Conservation (phyloP, 768 basidiomycete genomes). For the Strobilomyces echinocephalus region DNA sequence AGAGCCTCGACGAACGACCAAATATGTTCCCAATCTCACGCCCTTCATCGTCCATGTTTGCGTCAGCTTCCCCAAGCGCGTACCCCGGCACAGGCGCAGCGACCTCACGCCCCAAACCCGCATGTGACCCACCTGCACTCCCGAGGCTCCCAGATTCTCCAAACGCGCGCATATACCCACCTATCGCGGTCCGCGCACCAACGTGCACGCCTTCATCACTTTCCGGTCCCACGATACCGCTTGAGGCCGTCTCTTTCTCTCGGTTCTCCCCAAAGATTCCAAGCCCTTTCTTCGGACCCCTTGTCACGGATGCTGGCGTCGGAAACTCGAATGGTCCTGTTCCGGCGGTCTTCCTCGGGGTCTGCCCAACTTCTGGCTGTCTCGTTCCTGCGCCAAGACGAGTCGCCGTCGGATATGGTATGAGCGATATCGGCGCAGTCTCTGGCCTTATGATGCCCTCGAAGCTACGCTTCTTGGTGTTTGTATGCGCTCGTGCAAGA, state of each 20-base stretch:
- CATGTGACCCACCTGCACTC: neutral
- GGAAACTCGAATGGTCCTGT: slow-evolving; percentile 10
- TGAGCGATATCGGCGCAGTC: slow-evolving; percentile 21
- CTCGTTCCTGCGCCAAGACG: slow-evolving; percentile 4
- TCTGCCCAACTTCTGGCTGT: slow-evolving; percentile 11
- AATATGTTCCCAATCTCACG: slow-evolving; percentile 3
- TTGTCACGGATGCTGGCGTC: slow-evolving; percentile 19
- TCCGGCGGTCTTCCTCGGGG: slow-evolving; percentile 14
- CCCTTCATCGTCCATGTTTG: neutral
- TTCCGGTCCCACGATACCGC: neutral
- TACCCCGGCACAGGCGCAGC: slow-evolving; percentile 18
- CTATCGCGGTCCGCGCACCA: neutral
- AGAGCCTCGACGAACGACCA: slow-evolving; percentile 4
- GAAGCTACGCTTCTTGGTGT: slow-evolving; percentile 17
- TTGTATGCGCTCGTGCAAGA: slow-evolving; percentile 2
- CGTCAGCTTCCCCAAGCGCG: slow-evolving; percentile 3
- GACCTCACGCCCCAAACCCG: slow-evolving; percentile 9
- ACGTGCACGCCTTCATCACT: neutral
- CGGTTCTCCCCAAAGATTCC: neutral
- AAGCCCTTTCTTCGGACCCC: slow-evolving; percentile 10
- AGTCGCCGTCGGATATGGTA: slow-evolving; percentile 15
- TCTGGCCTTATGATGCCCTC: slow-evolving; percentile 22
- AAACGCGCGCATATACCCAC: slow-evolving; percentile 25
- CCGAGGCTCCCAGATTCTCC: slow-evolving; percentile 4
- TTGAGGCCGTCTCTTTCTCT: slow-evolving; percentile 2